Evolutionary conservation across 2,329 filamentous ascomycete species (phyloP).

Genomic region (Arthrobotrys iridis): DNA sequence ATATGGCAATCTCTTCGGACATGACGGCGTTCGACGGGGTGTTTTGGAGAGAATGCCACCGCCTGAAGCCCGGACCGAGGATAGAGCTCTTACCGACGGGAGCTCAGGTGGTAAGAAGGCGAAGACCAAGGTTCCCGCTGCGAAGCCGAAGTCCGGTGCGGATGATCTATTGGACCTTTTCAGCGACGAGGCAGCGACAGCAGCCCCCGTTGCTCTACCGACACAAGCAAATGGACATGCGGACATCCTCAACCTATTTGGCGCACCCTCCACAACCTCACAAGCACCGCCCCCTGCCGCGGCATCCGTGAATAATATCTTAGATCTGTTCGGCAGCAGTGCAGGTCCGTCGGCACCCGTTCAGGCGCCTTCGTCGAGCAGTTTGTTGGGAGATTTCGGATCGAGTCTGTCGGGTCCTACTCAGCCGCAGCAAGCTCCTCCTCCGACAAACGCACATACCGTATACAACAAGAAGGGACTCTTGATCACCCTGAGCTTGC

Average conservation of each 20-base stretch:
- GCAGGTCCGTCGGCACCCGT: slow-evolving; percentile 61
- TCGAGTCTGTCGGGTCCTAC: slow-evolving; percentile 64
- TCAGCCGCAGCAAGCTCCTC: slow-evolving; percentile 60
- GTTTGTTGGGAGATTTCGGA: slow-evolving; percentile 67
- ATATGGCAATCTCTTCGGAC: slow-evolving; percentile 91
- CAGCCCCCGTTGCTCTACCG: slow-evolving; percentile 51
- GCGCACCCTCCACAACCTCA: slow-evolving; percentile 34
- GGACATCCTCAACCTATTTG: slow-evolving; percentile 47
- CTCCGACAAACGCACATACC: slow-evolving; percentile 69
- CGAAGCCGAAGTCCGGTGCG: slow-evolving; percentile 59
- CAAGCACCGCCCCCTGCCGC: slow-evolving; percentile 61
- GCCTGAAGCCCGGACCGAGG: slow-evolving; percentile 95
- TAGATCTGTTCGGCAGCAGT: slow-evolving; percentile 80
- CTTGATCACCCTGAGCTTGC: slow-evolving; percentile 80
- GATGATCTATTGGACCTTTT: slow-evolving; percentile 60
- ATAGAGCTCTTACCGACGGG: slow-evolving; percentile 85
- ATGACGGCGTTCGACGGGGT: slow-evolving; percentile 84
- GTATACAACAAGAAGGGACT: slow-evolving; percentile 91
- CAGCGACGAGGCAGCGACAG: slow-evolving; percentile 31
- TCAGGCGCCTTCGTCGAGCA: slow-evolving; percentile 64
- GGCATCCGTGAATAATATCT: slow-evolving; percentile 71
- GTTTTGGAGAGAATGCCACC: slow-evolving; percentile 98
- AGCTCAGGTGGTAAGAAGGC: slow-evolving; percentile 69
- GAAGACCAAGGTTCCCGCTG: slow-evolving; percentile 66
- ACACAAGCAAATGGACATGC: slow-evolving; percentile 72